A percentile compares a stretch with the other conserved stretches of the same genome.
Conservation (phyloP, 2,329 filamentous ascomycete genomes). For the Fusarium tjaetaba region DNA sequence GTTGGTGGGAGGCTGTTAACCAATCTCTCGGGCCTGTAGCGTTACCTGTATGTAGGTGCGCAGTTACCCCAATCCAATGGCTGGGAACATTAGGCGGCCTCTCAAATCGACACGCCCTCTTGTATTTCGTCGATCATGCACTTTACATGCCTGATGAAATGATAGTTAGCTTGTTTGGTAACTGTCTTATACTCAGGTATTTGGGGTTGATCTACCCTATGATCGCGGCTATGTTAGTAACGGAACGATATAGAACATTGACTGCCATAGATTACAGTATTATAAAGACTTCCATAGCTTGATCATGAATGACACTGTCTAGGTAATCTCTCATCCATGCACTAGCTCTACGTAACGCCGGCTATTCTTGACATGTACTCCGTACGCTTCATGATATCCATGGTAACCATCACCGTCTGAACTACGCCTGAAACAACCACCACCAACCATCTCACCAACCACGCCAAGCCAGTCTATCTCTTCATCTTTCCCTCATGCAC, state of each 20-base stretch:
- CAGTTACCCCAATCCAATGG: slow-evolving; percentile 10
- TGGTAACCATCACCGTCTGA: background rate
- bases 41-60: background rate
- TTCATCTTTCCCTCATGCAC: background rate
- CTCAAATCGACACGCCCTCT: slow-evolving; percentile 29
- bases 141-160: slow-evolving; percentile 17
- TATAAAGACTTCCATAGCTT: background rate
- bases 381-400: background rate
- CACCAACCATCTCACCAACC: background rate
- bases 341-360: background rate
- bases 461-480: background rate
- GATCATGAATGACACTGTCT: background rate
- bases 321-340: background rate
- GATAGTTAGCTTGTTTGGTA: background rate
- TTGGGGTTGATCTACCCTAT: too few species aligned
- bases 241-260: background rate
- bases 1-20: background rate
- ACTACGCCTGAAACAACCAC: background rate
- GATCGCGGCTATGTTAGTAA: background rate
- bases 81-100: slow-evolving; percentile 1
- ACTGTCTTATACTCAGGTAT: background rate
- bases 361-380: slow-evolving; percentile 1
- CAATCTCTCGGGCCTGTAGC: slow-evolving; percentile 7
- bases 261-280: background rate
- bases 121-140: slow-evolving; percentile 33